Conservation (phyloP, 1,139 yeast genomes). For the Diutina ranongensis region DNA sequence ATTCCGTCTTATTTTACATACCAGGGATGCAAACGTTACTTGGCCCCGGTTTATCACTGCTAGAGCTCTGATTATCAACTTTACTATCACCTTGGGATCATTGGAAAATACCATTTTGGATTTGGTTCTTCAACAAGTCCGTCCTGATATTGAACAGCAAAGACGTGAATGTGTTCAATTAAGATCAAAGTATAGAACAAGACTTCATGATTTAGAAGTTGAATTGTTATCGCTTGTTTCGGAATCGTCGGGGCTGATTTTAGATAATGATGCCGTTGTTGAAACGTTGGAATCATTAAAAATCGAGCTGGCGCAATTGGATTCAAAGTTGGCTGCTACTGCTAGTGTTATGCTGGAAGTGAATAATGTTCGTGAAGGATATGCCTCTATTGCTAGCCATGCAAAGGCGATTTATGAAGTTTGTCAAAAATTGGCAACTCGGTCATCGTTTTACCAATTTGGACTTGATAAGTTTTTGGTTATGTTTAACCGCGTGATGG, state of each 20-base stretch:
- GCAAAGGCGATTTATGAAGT: not conserved
- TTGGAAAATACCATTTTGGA: constrained; percentile 3
- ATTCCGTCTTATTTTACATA: not conserved
- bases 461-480: not conserved
- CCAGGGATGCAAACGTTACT: not conserved
- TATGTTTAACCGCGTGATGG: not conserved
- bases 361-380: not conserved
- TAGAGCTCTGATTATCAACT: not conserved
- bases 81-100: not conserved
- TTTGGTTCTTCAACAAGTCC: not conserved
- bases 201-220: not conserved
- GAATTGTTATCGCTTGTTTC: not conserved
- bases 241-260: not conserved
- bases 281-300: not conserved
- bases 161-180: not conserved
- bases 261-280: not conserved
- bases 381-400: not conserved
- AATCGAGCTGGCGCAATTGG: not conserved
- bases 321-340: not conserved
- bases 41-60: not conserved
- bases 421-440: not conserved
- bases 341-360: not conserved
- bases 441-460: not conserved
- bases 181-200: not conserved
- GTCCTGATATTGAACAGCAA: not conserved